Evolutionary conservation across 225 moss, liverwort and hornwort species (phyloP).

Genomic region (Sphagnum contortum): DNA sequence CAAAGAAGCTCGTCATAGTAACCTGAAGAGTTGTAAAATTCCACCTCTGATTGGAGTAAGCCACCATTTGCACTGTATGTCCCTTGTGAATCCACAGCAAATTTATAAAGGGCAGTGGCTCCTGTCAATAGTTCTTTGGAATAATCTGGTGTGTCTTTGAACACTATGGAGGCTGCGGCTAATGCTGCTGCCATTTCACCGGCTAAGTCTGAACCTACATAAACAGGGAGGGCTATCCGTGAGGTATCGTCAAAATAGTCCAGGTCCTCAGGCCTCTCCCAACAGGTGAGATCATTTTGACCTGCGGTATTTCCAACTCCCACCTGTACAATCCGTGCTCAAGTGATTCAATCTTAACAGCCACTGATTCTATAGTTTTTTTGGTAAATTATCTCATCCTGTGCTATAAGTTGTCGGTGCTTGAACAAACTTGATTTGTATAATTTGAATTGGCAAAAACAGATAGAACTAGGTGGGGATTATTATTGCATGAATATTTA

Average conservation of each 20-base stretch:
- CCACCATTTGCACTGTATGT: background rate
- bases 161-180: conserved; percentile 77
- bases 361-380: too few species aligned
- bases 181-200: conserved; percentile 89
- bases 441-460: too few species aligned
- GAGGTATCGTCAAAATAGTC: conserved; percentile 22
- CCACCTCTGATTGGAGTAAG: conserved; percentile 11
- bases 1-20: conserved; percentile 71
- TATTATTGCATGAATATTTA: too few species aligned
- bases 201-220: conserved; percentile 56
- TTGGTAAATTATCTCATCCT: too few species aligned
- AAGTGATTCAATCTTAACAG: too few species aligned
- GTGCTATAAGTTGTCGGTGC: too few species aligned
- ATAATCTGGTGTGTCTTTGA: conserved; percentile 32
- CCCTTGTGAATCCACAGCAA: conserved; percentile 18
- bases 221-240: conserved; percentile 35
- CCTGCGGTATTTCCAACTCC: conserved; percentile 19
- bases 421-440: too few species aligned
- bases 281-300: conserved; percentile 66
- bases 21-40: conserved; percentile 50
- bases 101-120: conserved; percentile 38
- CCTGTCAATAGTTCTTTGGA: conserved; percentile 30
- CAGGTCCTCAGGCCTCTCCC: conserved; percentile 81
- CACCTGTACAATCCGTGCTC: conserved; percentile 19
- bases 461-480: too few species aligned